Evolutionary conservation across 2,329 filamentous ascomycete genomes (phyloP).

Genomic region (Pyricularia grisea): DNA sequence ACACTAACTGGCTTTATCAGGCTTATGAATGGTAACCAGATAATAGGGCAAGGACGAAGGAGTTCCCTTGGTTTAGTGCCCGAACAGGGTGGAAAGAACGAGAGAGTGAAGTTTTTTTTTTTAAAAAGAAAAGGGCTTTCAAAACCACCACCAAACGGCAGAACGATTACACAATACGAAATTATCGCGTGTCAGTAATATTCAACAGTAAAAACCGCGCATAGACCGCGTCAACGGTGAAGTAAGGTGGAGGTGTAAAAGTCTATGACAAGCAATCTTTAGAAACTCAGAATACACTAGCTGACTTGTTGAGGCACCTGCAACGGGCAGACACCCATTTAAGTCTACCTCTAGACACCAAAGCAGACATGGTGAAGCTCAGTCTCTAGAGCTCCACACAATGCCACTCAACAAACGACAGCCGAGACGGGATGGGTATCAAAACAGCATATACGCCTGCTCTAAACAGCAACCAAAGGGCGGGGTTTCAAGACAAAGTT

Average conservation of each 20-base stretch:
- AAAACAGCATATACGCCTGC: not conserved
- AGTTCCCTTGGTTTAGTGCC: not conserved
- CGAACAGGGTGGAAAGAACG: not conserved
- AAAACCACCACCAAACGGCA: not conserved
- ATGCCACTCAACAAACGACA: not conserved
- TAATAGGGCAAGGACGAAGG: not conserved
- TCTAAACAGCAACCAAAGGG: not conserved
- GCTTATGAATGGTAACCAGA: not conserved
- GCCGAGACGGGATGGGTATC: not conserved
- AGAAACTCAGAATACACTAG: not conserved
- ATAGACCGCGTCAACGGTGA: not conserved
- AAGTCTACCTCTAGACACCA: not conserved
- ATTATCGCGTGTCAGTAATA: not conserved
- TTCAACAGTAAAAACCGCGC: not conserved
- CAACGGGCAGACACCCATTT: not conserved
- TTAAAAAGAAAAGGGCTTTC: not conserved
- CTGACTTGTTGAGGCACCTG: not conserved
- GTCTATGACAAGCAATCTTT: not conserved
- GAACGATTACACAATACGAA: not conserved
- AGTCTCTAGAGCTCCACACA: not conserved
- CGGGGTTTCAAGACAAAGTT: constrained; percentile 1
- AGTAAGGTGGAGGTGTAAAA: not conserved
- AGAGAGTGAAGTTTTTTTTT: not conserved
- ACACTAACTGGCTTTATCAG: not conserved
- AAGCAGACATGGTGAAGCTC: too few species aligned